These are phyloP conservation scores for Boletus reticulatus DNA, from an alignment of 768 basidiomycete species.

Conservation along the genomic window DNA sequence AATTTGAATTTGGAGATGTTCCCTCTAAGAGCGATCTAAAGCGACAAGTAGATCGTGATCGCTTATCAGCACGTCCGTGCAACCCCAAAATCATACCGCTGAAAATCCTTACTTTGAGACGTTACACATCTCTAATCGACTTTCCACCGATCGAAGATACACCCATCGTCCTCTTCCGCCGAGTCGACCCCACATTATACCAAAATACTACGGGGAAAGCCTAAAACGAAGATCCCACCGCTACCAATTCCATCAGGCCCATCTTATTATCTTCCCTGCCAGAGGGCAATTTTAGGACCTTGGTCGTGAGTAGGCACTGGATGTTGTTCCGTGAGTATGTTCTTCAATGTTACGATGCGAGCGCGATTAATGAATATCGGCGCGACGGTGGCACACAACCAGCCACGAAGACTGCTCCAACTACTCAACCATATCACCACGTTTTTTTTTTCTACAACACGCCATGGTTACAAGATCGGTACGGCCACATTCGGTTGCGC, in stretches of 20 bases:
- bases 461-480: conserved; percentile 53
- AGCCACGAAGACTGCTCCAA: conserved; percentile 66
- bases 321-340: no score
- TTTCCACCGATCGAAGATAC: conserved; percentile 54
- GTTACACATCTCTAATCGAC: conserved; percentile 51
- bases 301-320: conserved; percentile 62
- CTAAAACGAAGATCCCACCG: conserved; percentile 9
- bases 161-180: conserved; percentile 63
- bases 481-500: background rate
- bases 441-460: conserved; percentile 69
- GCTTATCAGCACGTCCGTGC: conserved; percentile 61
- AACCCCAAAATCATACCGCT: conserved; percentile 53
- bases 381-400: conserved; percentile 23
- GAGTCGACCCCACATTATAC: conserved; percentile 57
- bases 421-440: conserved; percentile 32
- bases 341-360: conserved; percentile 58
- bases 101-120: conserved; percentile 46
- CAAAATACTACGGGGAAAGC: conserved; percentile 17
- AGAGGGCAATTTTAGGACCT: conserved; percentile 53
- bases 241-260: conserved; percentile 28
- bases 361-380: conserved; percentile 37
- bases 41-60: no score
- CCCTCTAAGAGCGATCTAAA: no score
- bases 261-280: conserved; percentile 47
- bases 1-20: no score